Evolutionary conservation across 331 rosid genomes (phyloP).

Genomic region (Rhamnella rubrinervis): DNA sequence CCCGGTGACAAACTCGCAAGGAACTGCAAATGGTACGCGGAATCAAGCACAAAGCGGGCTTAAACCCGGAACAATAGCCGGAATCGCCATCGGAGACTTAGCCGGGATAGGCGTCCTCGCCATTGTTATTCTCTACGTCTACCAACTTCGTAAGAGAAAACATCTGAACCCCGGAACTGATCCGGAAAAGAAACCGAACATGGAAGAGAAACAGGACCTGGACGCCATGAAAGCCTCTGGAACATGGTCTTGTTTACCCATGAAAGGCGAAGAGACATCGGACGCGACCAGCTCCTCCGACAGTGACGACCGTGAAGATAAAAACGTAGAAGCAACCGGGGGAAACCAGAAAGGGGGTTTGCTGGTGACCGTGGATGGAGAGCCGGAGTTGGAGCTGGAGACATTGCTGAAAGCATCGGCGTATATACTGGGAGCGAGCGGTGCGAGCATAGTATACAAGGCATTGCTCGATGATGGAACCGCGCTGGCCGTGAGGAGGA

Average conservation of each 20-base stretch:
- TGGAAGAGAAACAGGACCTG: conserved; percentile 21
- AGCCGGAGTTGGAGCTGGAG: conserved; percentile 66
- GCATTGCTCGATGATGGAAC: conserved; percentile 83
- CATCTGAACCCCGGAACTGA: conserved; percentile 11
- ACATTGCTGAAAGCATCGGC: conserved; percentile 84
- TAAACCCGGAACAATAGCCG: conserved; percentile 71
- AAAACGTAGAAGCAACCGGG: background rate
- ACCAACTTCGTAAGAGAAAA: conserved; percentile 49
- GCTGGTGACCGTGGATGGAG: conserved; percentile 65
- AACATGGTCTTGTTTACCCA: conserved; percentile 53
- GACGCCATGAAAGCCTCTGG: conserved; percentile 23
- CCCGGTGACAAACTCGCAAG: conserved; percentile 38
- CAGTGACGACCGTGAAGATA: conserved; percentile 46
- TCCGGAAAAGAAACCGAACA: conserved; percentile 20
- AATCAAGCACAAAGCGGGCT: conserved; percentile 41
- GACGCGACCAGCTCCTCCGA: conserved; percentile 80
- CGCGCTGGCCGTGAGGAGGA: conserved; percentile 74
- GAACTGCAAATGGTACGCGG: conserved; percentile 27
- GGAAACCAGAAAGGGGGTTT: conserved; percentile 36
- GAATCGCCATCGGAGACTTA: conserved; percentile 69
- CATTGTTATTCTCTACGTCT: conserved; percentile 52
- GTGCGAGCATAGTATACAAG: conserved; percentile 74
- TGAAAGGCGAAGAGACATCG: conserved; percentile 64
- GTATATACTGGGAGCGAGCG: conserved; percentile 60
- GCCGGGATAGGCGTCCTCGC: conserved; percentile 53